phyloP scores from a whole-genome alignment of 2,329 filamentous ascomycete species.

The Colletotrichum tropicicola region DNA sequence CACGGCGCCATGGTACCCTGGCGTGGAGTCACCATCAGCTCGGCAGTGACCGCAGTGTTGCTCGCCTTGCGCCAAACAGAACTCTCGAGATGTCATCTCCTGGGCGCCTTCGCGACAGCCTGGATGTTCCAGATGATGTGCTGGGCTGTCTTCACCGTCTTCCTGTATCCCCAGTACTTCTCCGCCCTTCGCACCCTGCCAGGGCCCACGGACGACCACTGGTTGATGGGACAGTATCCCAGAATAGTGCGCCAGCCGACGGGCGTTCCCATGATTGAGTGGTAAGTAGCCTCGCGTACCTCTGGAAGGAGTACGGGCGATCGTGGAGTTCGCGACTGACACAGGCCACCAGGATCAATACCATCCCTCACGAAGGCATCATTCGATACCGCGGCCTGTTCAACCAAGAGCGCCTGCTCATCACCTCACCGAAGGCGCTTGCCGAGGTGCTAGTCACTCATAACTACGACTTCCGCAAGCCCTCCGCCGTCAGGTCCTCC shows the following conservation, averaged over 20 bases:
- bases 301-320: too few relatives aligned
- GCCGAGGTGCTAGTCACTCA: conserved; percentile 75
- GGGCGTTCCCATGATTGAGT: conserved; percentile 56
- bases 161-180: conserved; percentile 59
- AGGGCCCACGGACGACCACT: conserved; percentile 51
- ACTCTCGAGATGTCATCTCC: conserved; percentile 42
- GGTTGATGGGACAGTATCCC: conserved; percentile 57
- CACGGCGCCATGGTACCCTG: conserved; percentile 21
- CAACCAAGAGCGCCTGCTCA: conserved; percentile 70
- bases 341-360: conserved; percentile 57
- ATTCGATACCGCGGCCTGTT: conserved; percentile 72
- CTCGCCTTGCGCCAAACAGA: conserved; percentile 21
- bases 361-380: conserved; percentile 73
- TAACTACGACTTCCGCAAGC: conserved; percentile 77
- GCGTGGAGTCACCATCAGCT: conserved; percentile 21
- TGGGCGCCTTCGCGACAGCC: conserved; percentile 42
- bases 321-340: too few relatives aligned
- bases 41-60: conserved; percentile 12
- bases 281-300: conserved; percentile 48
- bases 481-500: conserved; percentile 58
- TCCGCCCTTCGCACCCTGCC: conserved; percentile 61
- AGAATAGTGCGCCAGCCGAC: conserved; percentile 49
- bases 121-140: conserved; percentile 46
- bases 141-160: conserved; percentile 50
- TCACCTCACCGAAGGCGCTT: conserved; percentile 71